A percentile compares a stretch with the other conserved stretches of the same genome.
Conservation (phyloP, 768 basidiomycete genomes). For the Pleurotus ostreatus region DNA sequence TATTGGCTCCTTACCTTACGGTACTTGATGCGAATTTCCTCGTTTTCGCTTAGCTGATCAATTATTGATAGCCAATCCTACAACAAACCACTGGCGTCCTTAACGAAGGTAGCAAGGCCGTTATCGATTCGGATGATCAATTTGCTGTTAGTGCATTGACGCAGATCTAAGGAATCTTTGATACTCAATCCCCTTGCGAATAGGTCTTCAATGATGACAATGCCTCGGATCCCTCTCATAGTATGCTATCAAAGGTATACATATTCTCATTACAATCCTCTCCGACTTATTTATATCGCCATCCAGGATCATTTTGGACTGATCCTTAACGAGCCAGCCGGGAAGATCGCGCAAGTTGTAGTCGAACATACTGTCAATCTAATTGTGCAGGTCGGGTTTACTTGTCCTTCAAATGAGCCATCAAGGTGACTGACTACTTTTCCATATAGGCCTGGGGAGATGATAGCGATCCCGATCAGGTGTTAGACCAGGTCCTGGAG, state of each 20-base stretch:
- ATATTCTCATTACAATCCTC: neutral
- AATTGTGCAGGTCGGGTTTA: constrained; percentile 42
- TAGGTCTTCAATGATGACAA: constrained; percentile 64
- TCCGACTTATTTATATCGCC: neutral
- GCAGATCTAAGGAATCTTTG: neutral
- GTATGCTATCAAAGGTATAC: constrained; percentile 60
- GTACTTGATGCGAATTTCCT: constrained; percentile 24
- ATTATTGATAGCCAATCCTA: constrained; percentile 48
- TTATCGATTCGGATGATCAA: constrained; percentile 68
- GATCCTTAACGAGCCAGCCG: constrained; percentile 72
- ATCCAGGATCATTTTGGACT: constrained; percentile 65
- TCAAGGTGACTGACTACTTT: neutral
- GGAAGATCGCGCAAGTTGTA: constrained; percentile 65
- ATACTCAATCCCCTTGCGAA: neutral
- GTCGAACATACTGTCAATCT: constrained; percentile 58
- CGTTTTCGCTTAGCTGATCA: neutral
- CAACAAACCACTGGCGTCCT: constrained; percentile 53
- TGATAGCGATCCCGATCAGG: constrained; percentile 36
- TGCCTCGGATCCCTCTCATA: constrained; percentile 73
- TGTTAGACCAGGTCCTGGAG: constrained; percentile 50
- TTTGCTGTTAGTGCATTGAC: constrained; percentile 39
- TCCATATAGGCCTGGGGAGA: constrained; percentile 43
- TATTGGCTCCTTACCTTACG: constrained; percentile 62
- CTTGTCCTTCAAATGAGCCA: too few relatives aligned
- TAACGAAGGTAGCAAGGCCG: constrained; percentile 59